Evolutionary conservation across 495 filamentous ascomycete genomes (phyloP).

Genomic region (Halenospora varia): DNA sequence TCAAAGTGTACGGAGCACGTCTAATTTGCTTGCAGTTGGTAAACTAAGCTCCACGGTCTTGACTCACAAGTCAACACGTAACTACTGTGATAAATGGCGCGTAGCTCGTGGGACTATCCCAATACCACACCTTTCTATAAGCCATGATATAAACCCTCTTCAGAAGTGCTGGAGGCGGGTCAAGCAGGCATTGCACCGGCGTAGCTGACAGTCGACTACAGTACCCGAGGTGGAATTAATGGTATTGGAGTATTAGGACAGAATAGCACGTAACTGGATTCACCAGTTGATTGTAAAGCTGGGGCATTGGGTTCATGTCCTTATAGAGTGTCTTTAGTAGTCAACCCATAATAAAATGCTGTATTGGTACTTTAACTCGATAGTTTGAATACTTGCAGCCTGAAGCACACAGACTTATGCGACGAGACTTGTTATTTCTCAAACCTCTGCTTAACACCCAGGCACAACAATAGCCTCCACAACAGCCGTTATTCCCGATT

Average conservation of each 20-base stretch:
- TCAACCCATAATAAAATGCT: constrained; percentile 9
- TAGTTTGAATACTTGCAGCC: not conserved
- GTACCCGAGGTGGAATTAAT: not conserved
- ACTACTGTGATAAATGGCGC: not conserved
- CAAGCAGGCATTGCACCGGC: not conserved
- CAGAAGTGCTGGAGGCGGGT: constrained; percentile 3
- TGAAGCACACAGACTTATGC: not conserved
- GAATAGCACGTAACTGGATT: constrained; percentile 1
- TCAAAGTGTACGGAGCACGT: too few species aligned
- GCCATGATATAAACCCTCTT: constrained; percentile 6
- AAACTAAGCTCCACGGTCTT: too few species aligned
- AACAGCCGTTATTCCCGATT: too few species aligned
- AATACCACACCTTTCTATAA: constrained; percentile 1
- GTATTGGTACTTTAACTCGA: not conserved
- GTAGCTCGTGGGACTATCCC: not conserved
- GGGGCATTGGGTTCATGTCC: constrained; percentile 1
- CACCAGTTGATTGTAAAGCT: constrained; percentile 2
- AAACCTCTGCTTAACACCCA: not conserved
- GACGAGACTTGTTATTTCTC: not conserved
- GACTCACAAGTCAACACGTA: not conserved
- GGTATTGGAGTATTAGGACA: not conserved
- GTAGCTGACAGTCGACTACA: not conserved
- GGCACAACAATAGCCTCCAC: too few species aligned
- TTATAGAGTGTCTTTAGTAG: constrained; percentile 1
- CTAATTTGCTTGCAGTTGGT: too few species aligned